phyloP scores from a whole-genome alignment of 1,284 basidiomycete genomes.

The Apiotrichum domesticum region DNA sequence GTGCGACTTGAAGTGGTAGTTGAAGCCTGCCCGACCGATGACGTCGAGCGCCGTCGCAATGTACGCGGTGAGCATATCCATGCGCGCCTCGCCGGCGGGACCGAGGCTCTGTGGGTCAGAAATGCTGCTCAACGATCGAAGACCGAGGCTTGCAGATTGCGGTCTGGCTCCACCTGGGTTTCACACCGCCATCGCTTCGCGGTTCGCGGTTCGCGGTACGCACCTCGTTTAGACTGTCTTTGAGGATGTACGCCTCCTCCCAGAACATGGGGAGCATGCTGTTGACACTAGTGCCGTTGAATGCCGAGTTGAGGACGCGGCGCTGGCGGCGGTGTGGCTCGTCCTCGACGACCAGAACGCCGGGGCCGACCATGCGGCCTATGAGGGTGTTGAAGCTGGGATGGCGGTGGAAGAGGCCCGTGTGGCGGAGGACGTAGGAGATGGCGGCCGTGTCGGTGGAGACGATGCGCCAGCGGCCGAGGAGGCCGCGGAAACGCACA shows the following conservation, averaged over 20 bases:
- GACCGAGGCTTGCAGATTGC: too few species aligned
- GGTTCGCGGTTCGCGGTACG: constrained; percentile 13
- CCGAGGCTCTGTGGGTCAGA: neutral
- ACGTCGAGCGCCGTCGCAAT: constrained; percentile 62
- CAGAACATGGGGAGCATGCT: constrained; percentile 59
- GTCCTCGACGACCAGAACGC: constrained; percentile 46
- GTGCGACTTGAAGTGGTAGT: constrained; percentile 55
- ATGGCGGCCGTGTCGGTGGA: constrained; percentile 59
- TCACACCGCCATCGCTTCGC: neutral
- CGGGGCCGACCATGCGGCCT: constrained; percentile 41
- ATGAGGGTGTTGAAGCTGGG: constrained; percentile 57
- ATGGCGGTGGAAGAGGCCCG: constrained; percentile 63
- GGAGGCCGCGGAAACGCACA: constrained; percentile 22
- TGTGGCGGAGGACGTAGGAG: constrained; percentile 56
- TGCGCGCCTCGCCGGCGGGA: constrained; percentile 18
- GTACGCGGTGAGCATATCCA: constrained; percentile 61
- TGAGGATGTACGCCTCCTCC: constrained; percentile 56
- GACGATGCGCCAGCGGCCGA: constrained; percentile 50
- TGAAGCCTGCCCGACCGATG: constrained; percentile 66
- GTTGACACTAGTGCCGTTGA: constrained; percentile 37
- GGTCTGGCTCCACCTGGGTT: too few species aligned
- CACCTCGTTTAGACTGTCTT: constrained; percentile 25
- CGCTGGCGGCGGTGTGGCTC: constrained; percentile 53
- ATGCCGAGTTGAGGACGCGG: constrained; percentile 49
- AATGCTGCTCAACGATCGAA: neutral